Base-by-base conservation (phyloP, 106 monocot species). In the Vanilla planifolia region DNA sequence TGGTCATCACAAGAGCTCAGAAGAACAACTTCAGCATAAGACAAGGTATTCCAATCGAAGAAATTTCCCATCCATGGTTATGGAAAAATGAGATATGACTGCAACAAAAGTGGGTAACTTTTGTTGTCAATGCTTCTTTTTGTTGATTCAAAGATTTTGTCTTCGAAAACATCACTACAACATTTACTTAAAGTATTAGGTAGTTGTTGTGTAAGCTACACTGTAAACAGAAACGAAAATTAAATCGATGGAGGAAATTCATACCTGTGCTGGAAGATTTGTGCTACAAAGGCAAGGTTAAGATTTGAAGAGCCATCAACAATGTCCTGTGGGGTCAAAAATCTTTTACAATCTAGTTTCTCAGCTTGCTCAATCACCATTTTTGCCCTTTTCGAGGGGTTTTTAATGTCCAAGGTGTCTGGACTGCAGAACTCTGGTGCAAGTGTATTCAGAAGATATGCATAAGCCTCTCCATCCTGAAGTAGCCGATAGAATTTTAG, bases 381-480 rank as follows among this genome's bases (percentile, higher is more conserved):
- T 57, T 82, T 70, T 32, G 87, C 87, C 56, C 87, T 82, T 70
- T 76, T 78, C 53, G 4, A 67, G 20, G 79, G 87, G 82, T 87
- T 82, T 33, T 87, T 79, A 5, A 67, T 67, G 16, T 87, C 87
- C 45, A 81, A 70, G 3, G 73, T 73, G 3, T 64, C 51, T 39
- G 74, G 14, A 33, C 57, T 71, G 52, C 74, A 55, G 36, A 76
- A 69, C 42, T 87, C 87, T 42, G 87, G 87, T 9, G 82, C 87
- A 79, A 87, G 87, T 33, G 72, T 68, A 53, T 87, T 87, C 48
- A 87, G 76, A 60, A 87, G 87, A 62, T 75, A 68, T 33, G 87
- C 87, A 79, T 87, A 87, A 33, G 87, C 87, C 62, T 87, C 79
- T 48, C 87, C 87, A 76, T 87, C 87, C 87, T 87, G 60, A 40